Percentiles rank a stretch among this genome's conserved stretches.
phyloP scores from a whole-genome alignment of 164 flowering plant species.

The Magnolia sinica region DNA sequence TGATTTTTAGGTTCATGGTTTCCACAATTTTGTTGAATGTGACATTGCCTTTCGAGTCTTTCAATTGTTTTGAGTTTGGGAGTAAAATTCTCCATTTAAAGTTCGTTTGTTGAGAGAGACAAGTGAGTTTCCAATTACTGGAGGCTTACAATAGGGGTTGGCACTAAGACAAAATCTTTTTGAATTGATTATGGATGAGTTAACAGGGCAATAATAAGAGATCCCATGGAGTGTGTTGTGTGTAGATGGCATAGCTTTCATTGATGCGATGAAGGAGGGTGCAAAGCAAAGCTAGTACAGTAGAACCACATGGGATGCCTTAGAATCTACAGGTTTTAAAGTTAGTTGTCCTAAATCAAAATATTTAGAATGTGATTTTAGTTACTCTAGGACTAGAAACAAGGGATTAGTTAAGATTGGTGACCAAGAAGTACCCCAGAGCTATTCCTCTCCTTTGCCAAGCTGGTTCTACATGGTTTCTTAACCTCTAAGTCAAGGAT shows the following conservation, averaged over 20 bases:
- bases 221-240: not conserved
- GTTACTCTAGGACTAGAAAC: not conserved
- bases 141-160: too few relatives aligned
- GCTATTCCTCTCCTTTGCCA: too few relatives aligned
- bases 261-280: not conserved
- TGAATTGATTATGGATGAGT: not conserved
- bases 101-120: too few relatives aligned
- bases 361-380: not conserved
- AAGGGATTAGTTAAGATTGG: not conserved
- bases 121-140: too few relatives aligned
- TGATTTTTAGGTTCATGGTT: too few relatives aligned
- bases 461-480: too few relatives aligned
- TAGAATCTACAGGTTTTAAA: not conserved
- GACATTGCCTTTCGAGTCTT: too few relatives aligned
- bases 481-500: too few relatives aligned
- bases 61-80: too few relatives aligned
- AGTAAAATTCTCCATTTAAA: too few relatives aligned
- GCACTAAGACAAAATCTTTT: too few relatives aligned
- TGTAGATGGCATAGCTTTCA: not conserved
- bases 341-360: not conserved
- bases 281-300: not conserved
- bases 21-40: too few relatives aligned
- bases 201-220: not conserved
- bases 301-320: not conserved
- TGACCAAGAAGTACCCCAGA: not conserved